Evolutionary conservation across 495 filamentous ascomycete genomes (phyloP).

Genomic region (Tuber umbilicatum): DNA sequence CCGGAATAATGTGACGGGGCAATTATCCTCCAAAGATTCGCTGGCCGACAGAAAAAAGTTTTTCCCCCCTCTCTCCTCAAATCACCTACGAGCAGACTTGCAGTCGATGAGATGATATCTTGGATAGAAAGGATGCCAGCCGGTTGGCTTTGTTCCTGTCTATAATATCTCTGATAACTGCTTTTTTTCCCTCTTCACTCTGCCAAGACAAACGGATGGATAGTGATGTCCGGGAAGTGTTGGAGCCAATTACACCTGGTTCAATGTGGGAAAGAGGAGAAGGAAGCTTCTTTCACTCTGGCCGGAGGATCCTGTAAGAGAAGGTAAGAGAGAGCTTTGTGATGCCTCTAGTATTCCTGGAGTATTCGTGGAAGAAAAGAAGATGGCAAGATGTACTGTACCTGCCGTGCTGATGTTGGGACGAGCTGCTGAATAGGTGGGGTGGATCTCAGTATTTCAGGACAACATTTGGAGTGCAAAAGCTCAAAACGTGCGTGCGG

Average conservation of each 20-base stretch:
- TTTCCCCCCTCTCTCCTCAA: no score
- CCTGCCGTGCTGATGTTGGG: no score
- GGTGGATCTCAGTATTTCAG: slow-evolving; percentile 17
- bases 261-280: background rate
- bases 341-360: slow-evolving; percentile 6
- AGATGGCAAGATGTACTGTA: no score
- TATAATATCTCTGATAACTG: background rate
- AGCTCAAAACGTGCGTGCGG: background rate
- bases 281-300: background rate
- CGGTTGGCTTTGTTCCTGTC: background rate
- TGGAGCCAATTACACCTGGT: background rate
- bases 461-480: slow-evolving; percentile 5
- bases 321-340: slow-evolving; percentile 7
- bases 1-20: slow-evolving; percentile 15
- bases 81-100: background rate
- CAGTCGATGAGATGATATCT: slow-evolving; percentile 4
- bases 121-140: background rate
- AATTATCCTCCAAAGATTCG: background rate
- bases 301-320: background rate
- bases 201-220: background rate
- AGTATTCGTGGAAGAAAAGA: background rate
- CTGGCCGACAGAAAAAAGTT: background rate
- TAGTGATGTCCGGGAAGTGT: background rate
- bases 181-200: background rate
- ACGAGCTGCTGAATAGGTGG: background rate